phyloP scores from a whole-genome alignment of 345 rosid genomes.

The Bretschneidera sinensis region DNA sequence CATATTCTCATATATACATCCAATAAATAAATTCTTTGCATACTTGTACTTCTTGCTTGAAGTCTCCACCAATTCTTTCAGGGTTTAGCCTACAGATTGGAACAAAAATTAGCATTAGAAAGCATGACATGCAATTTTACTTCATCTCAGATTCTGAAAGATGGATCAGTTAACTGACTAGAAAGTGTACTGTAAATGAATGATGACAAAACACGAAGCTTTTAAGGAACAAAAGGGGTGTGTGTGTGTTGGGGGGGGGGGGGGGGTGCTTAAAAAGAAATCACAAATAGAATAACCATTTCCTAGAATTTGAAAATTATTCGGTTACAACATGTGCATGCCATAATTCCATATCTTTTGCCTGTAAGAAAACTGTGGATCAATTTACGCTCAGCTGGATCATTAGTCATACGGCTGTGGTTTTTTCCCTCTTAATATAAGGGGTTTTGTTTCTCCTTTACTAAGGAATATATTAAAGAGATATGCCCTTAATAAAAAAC shows the following conservation, averaged over 20 bases:
- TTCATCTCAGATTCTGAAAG: neutral
- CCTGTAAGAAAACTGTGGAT: too few species aligned
- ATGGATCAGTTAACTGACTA: neutral
- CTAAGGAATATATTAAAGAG: neutral
- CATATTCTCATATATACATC: neutral
- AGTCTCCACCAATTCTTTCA: slow-evolving; percentile 91
- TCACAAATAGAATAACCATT: too few species aligned
- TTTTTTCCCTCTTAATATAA: too few species aligned
- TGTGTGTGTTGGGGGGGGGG: too few species aligned
- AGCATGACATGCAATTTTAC: neutral
- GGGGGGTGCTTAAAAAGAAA: too few species aligned
- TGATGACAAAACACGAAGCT: neutral
- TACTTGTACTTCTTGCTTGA: slow-evolving; percentile 92
- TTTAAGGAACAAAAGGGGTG: too few species aligned
- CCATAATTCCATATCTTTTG: too few species aligned
- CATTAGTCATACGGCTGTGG: too few species aligned
- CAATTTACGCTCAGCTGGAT: too few species aligned
- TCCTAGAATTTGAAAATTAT: too few species aligned
- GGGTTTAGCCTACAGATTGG: slow-evolving; percentile 63
- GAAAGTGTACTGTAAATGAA: neutral
- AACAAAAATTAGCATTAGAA: slow-evolving; percentile 3
- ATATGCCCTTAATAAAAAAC: neutral
- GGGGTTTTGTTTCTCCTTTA: neutral
- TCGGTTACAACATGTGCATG: neutral
- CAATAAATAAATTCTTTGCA: slow-evolving; percentile 8